Evolutionary conservation across 2,329 filamentous ascomycete species (phyloP).

Genomic region (Alternaria ethzedia): DNA sequence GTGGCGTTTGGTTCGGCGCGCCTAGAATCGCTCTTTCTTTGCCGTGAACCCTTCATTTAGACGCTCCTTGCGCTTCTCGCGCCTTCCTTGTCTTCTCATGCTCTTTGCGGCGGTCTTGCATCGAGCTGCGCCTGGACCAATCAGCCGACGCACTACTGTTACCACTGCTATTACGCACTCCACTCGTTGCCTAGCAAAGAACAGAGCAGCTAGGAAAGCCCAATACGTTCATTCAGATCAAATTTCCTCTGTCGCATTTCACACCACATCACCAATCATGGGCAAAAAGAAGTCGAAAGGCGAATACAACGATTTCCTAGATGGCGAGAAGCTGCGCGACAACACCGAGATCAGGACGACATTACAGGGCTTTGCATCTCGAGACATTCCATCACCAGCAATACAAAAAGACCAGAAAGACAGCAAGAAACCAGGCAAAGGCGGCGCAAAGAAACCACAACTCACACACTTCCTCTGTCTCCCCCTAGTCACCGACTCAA

Average conservation of each 20-base stretch:
- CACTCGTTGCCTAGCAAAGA: neutral
- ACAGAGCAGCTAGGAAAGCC: neutral
- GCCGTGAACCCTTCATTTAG: neutral
- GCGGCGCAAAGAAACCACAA: conserved; percentile 48
- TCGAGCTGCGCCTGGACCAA: conserved; percentile 7
- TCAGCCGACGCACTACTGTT: conserved; percentile 1
- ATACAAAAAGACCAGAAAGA: conserved; percentile 11
- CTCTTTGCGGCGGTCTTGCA: conserved; percentile 2
- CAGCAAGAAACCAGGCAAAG: conserved; percentile 17
- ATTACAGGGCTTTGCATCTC: conserved; percentile 20
- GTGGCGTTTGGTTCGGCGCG: neutral
- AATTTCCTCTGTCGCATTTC: neutral
- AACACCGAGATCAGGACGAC: conserved; percentile 34
- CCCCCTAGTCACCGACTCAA: conserved; percentile 69
- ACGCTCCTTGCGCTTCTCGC: neutral
- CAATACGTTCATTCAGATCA: neutral
- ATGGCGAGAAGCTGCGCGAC: conserved; percentile 41
- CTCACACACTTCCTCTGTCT: conserved; percentile 80
- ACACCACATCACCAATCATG: conserved; percentile 23
- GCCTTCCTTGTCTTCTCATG: conserved; percentile 3
- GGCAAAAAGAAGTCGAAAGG: conserved; percentile 36
- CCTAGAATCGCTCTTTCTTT: neutral
- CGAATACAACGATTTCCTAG: conserved; percentile 46
- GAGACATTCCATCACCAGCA: conserved; percentile 19
- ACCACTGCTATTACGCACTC: neutral